Base-by-base conservation (phyloP, 2,329 filamentous ascomycete genomes). In the Pyrenophora graminea region DNA sequence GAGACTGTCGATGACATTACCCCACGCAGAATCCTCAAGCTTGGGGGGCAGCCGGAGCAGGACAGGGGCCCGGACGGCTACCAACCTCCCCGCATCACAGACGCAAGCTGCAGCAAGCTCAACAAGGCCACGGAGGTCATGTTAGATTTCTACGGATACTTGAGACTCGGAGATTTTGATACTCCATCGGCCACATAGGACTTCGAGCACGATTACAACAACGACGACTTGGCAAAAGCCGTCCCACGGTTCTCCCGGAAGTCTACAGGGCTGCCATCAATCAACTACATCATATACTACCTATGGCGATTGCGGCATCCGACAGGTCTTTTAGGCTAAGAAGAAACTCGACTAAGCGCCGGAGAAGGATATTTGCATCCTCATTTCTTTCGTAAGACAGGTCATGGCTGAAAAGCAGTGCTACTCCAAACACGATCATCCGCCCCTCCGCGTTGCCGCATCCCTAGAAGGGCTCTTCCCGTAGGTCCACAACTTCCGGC, bases 11-110 rank as follows among this genome's bases (percentile, higher is more conserved):
- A 25, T 34, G 45, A 36, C 31, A 30, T 48, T 43, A 43, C 48
- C 46, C 46, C 56, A 57, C 51, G 39, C n/a, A 18, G 48, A 54
- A 39, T 39, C 27, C 19, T 42, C 27, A 40, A 39, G 36, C 32
- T 43, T 42, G 37, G 40, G 36, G 33, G 39, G 21, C 39, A 15
- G 15, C 15, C 15, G 15, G 15, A 15, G 15, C 15, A 30, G 43
- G 34, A 21, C 30, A 52, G 39, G 39, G 39, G 39, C 13, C 23
- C 36, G 38, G 17, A 40, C 39, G 36, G 37, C 45, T 40, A 39
- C 40, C 34, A 42, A 12, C 39, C 30, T 30, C 43, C 36, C 46
- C 43, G 21, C 34, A 43, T 39, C 46, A 45, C 42, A 17, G 34
- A 32, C 38, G 17, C 48, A 51, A 23, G 25, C 32, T 31, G 36